phyloP scores from a whole-genome alignment of 345 rosid species.

The Psidium guajava region DNA sequence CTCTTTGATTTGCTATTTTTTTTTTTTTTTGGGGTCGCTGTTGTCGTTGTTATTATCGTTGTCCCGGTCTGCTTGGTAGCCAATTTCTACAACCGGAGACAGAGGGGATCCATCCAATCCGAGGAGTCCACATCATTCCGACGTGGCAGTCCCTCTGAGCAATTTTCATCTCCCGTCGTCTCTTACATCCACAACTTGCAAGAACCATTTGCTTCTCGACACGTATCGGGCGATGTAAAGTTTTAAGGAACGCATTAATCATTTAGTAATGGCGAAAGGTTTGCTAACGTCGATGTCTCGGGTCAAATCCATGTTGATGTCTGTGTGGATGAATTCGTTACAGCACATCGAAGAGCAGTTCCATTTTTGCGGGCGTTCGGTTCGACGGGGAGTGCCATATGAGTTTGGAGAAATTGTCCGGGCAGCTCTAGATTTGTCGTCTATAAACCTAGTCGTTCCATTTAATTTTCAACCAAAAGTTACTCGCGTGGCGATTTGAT shows the following conservation, averaged over 20 bases:
- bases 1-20: too few species aligned
- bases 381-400: too few species aligned
- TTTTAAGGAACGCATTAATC: background rate
- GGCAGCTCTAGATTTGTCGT: too few species aligned
- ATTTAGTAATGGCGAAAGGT: background rate
- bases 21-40: too few species aligned
- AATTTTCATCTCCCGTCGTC: background rate
- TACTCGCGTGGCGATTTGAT: background rate
- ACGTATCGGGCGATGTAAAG: background rate
- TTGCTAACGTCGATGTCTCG: background rate
- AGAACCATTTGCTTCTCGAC: background rate
- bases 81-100: background rate
- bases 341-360: too few species aligned
- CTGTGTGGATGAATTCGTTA: background rate
- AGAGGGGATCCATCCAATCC: background rate
- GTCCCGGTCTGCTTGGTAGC: background rate
- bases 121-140: background rate
- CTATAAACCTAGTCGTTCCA: too few species aligned
- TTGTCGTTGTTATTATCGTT: too few species aligned
- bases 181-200: background rate
- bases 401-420: background rate
- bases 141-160: background rate
- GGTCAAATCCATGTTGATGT: background rate
- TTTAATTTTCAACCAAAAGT: accelerated
- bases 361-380: too few species aligned